Evolutionary conservation across 345 rosid species (phyloP).

Genomic region (Salix brachista): DNA sequence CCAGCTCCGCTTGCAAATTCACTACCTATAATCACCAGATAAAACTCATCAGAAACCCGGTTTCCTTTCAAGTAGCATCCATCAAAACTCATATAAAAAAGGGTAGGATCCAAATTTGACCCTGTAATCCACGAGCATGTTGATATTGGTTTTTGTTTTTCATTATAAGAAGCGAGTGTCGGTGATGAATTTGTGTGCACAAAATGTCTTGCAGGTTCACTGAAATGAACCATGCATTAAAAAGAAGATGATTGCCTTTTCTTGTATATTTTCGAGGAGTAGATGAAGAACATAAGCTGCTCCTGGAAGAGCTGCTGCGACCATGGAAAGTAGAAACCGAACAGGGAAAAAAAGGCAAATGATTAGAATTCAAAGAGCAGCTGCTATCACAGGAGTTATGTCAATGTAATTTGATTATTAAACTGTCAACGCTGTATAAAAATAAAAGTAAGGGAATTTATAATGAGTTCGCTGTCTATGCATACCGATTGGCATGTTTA

Average conservation of each 20-base stretch:
- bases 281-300: not conserved
- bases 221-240: no score
- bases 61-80: not conserved
- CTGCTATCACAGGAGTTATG: not conserved
- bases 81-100: no score
- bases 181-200: no score
- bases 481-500: no score
- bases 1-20: conserved; percentile 74
- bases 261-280: not conserved
- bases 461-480: no score
- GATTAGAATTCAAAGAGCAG: not conserved
- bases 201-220: no score
- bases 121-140: not conserved
- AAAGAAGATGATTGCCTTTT: no score
- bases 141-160: no score
- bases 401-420: no score
- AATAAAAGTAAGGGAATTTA: no score
- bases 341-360: not conserved
- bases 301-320: conserved; percentile 1
- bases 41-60: not conserved
- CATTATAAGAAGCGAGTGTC: no score
- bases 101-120: not conserved
- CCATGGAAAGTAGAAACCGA: not conserved
- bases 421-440: not conserved
- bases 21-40: conserved; percentile 39